Base-by-base conservation (phyloP, 306 rosid species). In the Trichosanthes truncata region DNA sequence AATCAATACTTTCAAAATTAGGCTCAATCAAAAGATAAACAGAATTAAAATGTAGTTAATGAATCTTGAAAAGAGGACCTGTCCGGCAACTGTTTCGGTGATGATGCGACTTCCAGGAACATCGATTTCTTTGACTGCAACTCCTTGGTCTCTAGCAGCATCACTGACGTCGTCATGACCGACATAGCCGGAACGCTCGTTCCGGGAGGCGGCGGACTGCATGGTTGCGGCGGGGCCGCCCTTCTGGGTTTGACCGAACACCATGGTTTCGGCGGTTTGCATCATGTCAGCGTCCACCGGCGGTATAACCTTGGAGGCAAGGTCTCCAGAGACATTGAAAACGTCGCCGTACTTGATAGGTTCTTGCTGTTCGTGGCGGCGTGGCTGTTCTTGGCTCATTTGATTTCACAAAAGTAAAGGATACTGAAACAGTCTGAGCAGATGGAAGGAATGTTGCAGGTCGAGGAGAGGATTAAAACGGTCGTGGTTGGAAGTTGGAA, bases 261-360 rank as follows among this genome's bases (percentile, higher is more conserved):
- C 90, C 63, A 80, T 36, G 46, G 81, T 61, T 74, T 95, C 97
- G 0, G 97, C 97, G 0, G 90, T 87, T 83, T 92, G 92, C 97
- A 94, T 92, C 98, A 88, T 91, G 79, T 89, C 85, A 1, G 97
- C 97, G 15, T 95, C 93, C 52, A 78, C 86, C 0, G 95, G 97
- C 4, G 92, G 84, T 15, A 94, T 66, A 0, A 89, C 80, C 86
- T 87, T 84, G 59, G 87, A 20, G 0, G 91, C 92, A 1, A 89
- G 93, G 9, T 91, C 86, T 1, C 92, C 93, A 18, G 86, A 81
- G 35, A 94, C 87, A 1, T 78, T 26, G 36, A 89, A 92, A 60
- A 89, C 86, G 84, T 89, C 93, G 53, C 92, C 91, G 81, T 89
- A 91, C 74, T 84, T 94, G 76, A 92, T 82, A 4, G 95, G 87